Evolutionary conservation across 352 stramenopile genomes (phyloP).

Genomic region (Halophytophthora polymorphica): DNA sequence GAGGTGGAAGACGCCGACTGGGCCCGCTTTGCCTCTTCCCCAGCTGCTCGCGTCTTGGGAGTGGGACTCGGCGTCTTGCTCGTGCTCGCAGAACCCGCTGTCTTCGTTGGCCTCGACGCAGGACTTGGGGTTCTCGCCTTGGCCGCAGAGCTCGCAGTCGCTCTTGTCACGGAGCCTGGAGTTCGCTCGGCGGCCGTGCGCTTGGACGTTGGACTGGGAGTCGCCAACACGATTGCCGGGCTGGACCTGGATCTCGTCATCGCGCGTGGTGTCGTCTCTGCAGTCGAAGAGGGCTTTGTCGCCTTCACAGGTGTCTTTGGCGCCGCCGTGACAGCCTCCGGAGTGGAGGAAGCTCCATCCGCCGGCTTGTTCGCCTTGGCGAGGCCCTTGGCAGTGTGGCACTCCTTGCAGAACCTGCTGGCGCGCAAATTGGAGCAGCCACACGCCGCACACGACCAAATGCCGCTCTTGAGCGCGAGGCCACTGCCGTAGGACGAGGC

Average conservation of each 20-base stretch:
- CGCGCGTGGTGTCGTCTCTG: background rate
- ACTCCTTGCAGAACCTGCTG: slow-evolving; percentile 47
- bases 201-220: too few species aligned
- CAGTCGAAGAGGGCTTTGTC: slow-evolving; percentile 5
- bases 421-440: slow-evolving; percentile 49
- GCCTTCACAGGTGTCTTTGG: slow-evolving; percentile 15
- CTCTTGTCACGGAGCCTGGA: too few species aligned
- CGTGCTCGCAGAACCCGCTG: too few species aligned
- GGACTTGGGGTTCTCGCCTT: slow-evolving; percentile 21
- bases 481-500: slow-evolving; percentile 18
- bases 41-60: background rate
- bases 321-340: slow-evolving; percentile 9
- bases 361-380: slow-evolving; percentile 16
- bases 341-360: slow-evolving; percentile 4
- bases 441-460: slow-evolving; percentile 56
- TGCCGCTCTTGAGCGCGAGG: slow-evolving; percentile 31
- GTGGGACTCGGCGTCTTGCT: background rate
- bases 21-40: too few species aligned
- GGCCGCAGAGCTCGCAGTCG: slow-evolving; percentile 10
- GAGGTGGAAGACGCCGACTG: background rate
- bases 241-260: too few species aligned
- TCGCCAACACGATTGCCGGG: too few species aligned
- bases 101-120: slow-evolving; percentile 7
- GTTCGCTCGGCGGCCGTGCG: too few species aligned
- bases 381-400: slow-evolving; percentile 24